A percentile compares a stretch with the other conserved stretches of the same genome.
Conservation (phyloP, 805 yeast genomes). For the Candida succiphila region DNA sequence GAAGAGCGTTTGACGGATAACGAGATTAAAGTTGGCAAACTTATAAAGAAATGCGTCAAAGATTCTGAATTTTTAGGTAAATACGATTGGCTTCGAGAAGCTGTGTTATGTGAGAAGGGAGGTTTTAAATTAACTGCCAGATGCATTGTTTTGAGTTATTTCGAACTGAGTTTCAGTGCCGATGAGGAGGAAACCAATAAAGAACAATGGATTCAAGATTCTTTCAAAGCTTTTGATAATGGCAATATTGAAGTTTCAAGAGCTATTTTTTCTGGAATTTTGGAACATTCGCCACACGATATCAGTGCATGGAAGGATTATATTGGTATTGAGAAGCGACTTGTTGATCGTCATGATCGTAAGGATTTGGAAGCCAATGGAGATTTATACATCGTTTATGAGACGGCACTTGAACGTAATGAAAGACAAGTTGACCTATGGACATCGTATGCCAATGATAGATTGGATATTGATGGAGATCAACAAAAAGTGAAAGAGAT, state of each 20-base stretch:
- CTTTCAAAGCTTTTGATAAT: conserved; percentile 16
- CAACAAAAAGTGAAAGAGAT: conserved; percentile 37
- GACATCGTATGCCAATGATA: conserved; percentile 66
- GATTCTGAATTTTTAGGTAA: conserved; percentile 27
- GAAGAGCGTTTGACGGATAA: conserved; percentile 44
- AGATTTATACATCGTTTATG: conserved; percentile 34
- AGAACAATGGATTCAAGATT: conserved; percentile 26
- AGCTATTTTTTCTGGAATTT: conserved; percentile 35
- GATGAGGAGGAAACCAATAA: conserved; percentile 13
- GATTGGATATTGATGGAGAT: conserved; percentile 32
- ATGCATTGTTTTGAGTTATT: conserved; percentile 37
- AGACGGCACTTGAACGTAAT: conserved; percentile 39
- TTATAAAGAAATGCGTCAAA: conserved; percentile 39
- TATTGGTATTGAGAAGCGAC: conserved; percentile 23
- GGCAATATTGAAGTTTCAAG: conserved; percentile 28
- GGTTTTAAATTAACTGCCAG: conserved; percentile 36
- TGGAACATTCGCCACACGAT: conserved; percentile 36
- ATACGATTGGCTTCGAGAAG: conserved; percentile 46
- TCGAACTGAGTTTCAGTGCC: conserved; percentile 21
- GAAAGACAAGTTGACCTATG: conserved; percentile 42
- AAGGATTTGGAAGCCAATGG: conserved; percentile 9
- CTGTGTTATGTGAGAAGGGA: conserved; percentile 41
- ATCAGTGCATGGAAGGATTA: conserved; percentile 39
- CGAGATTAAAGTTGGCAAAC: conserved; percentile 33
- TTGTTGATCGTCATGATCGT: neutral